These are phyloP conservation scores for Cladophialophora bantiana DNA, from an alignment of 2,329 filamentous ascomycete genomes.

Conservation along the genomic window DNA sequence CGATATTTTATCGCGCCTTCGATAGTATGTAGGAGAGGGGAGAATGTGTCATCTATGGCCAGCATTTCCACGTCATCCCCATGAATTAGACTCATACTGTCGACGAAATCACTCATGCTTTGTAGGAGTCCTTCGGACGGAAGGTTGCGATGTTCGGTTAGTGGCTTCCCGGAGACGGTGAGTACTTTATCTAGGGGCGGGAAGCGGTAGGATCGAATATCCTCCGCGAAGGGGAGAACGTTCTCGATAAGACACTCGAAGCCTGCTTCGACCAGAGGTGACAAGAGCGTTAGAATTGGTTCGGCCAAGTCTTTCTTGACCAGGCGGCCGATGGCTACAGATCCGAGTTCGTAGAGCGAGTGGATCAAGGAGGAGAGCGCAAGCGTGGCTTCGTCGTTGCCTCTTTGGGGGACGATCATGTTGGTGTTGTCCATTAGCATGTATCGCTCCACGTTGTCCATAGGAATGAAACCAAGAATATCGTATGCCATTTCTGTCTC, in stretches of 20 bases:
- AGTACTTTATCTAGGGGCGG: slow-evolving; percentile 86
- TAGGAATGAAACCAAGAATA: slow-evolving; percentile 84
- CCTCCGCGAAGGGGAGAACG: slow-evolving; percentile 90
- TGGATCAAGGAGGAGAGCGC: slow-evolving; percentile 89
- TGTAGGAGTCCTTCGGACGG: slow-evolving; percentile 75
- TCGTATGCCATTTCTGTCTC: slow-evolving; percentile 77
- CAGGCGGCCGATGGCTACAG: slow-evolving; percentile 83
- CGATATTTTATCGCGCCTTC: slow-evolving; percentile 84
- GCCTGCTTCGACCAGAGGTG: slow-evolving; percentile 77
- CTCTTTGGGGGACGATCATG: slow-evolving; percentile 76
- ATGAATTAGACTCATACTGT: slow-evolving; percentile 83
- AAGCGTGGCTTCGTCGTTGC: slow-evolving; percentile 81
- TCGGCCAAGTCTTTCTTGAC: slow-evolving; percentile 84
- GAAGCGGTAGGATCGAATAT: slow-evolving; percentile 88
- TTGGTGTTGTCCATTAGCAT: slow-evolving; percentile 83
- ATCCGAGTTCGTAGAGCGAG: slow-evolving; percentile 82
- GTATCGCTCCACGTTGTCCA: slow-evolving; percentile 77
- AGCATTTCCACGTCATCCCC: slow-evolving; percentile 77
- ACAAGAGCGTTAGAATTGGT: slow-evolving; percentile 77
- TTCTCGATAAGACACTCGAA: slow-evolving; percentile 89
- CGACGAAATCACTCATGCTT: slow-evolving; percentile 90
- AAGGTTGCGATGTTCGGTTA: slow-evolving; percentile 83
- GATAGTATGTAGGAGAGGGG: slow-evolving; percentile 85
- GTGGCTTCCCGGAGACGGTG: slow-evolving; percentile 80
- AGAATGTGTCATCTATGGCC: slow-evolving; percentile 80